Evolutionary conservation across 441 rosid genomes (phyloP).

Genomic region (Manihot esculenta): DNA sequence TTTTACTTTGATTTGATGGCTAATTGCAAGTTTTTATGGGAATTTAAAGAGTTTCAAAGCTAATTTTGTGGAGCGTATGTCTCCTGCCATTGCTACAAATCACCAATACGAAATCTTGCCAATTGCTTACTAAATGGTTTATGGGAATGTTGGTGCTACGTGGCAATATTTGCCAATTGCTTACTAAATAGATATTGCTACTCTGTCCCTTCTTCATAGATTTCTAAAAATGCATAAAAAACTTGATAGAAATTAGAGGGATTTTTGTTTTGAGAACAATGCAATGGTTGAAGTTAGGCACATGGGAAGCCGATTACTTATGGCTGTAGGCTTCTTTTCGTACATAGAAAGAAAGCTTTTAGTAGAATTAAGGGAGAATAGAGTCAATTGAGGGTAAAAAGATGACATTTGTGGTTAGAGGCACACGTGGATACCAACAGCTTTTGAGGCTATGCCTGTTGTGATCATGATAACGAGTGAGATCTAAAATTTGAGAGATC

Average conservation of each 20-base stretch:
- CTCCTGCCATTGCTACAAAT: constrained; percentile 36
- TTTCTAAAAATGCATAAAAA: no score
- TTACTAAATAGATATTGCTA: no score
- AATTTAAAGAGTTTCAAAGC: constrained; percentile 25
- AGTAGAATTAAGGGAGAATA: no score
- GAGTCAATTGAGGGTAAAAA: neutral
- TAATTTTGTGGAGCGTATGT: constrained; percentile 30
- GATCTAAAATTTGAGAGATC: constrained; percentile 4
- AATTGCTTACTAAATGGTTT: constrained; percentile 4
- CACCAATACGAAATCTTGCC: constrained; percentile 11
- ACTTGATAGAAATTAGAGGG: no score
- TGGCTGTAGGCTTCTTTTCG: no score
- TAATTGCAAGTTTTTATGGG: no score
- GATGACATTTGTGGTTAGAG: neutral
- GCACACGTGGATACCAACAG: neutral
- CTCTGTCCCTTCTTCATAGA: no score
- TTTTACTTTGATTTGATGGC: neutral
- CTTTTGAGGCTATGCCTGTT: neutral
- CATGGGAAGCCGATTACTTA: no score
- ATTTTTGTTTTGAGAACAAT: no score
- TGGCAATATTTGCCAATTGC: no score
- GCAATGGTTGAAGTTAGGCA: no score
- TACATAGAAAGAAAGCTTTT: no score
- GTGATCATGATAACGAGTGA: constrained; percentile 10
- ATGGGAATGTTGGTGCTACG: constrained; percentile 35